phyloP scores from a whole-genome alignment of 169 alveolate genomes.

The Amoebophrya sp. region DNA sequence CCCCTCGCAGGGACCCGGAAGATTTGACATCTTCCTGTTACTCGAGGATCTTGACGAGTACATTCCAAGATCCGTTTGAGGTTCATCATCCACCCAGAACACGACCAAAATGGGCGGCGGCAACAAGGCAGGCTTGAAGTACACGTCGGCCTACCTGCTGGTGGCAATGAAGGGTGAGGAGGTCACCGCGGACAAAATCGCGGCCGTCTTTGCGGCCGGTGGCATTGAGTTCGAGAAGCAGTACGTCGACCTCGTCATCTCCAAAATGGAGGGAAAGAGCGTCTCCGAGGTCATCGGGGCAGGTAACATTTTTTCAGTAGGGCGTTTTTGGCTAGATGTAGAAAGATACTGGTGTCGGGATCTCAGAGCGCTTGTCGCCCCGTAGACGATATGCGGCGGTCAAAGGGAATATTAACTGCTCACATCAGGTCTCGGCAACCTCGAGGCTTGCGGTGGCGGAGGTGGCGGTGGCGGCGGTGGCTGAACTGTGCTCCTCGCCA shows the following conservation, averaged over 20 bases:
- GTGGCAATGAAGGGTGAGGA: neutral
- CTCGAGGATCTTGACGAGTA: too few relatives aligned
- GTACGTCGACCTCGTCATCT: neutral
- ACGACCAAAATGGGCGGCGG: neutral
- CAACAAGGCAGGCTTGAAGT: too few relatives aligned
- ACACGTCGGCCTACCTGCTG: neutral
- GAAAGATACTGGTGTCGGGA: too few relatives aligned
- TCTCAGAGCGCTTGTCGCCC: too few relatives aligned
- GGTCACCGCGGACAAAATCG: neutral
- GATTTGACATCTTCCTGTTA: too few relatives aligned
- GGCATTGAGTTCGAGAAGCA: neutral
- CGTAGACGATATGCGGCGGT: too few relatives aligned
- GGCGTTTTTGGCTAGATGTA: too few relatives aligned
- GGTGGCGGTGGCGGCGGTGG: constrained; percentile 1
- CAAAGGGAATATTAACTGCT: too few relatives aligned
- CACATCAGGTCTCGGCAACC: neutral
- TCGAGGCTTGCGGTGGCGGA: neutral
- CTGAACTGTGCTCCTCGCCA: too few relatives aligned
- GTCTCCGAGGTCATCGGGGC: neutral
- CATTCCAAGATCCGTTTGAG: too few relatives aligned
- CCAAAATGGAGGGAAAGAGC: neutral
- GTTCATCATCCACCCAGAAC: too few relatives aligned
- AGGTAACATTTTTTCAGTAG: neutral
- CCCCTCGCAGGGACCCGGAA: too few relatives aligned
- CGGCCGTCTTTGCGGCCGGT: neutral